Base-by-base conservation (phyloP, 768 basidiomycete genomes). In the Tubosaeta sp. region DNA sequence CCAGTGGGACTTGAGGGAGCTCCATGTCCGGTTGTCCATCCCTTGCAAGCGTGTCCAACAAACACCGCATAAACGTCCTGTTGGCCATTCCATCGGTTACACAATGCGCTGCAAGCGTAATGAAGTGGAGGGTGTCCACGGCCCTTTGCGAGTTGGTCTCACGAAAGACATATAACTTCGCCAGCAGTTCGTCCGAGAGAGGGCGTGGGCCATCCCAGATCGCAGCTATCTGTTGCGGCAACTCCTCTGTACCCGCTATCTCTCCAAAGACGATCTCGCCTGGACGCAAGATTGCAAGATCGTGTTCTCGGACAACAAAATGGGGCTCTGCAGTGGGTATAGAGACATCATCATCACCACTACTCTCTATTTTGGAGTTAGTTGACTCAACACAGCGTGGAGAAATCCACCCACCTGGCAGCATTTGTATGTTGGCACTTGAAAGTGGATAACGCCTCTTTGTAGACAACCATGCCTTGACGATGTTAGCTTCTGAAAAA, bases 41-140 rank as follows among this genome's bases (percentile, higher is more conserved):
- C 7, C 39, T 40, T 1, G 21, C 21, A 7, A 40, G 11, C 0
- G 22, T 24, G 14, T 40, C 39, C 21, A 24, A 24, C 11, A 40
- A 76, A n/a, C 69, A 69, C 44, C 73, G 73, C 46, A 74, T 41
- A 8, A 82, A 52, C 0, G 72, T 73, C 12, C 59, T 52, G 52
- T 72, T 76, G 14, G 75, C 68, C 41, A 73, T 71, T 18, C 75
- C 78, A 57, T 84, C 82, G 0, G 75, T 72, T 41, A 83, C 76
- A 40, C 67, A 65, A 58, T 84, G 81, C 0, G 80, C 73, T 14
- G 72, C 61, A 34, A 73, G 57, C 19, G 78, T 59, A 21, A 80
- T 44, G 40, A 81, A 43, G 54, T 82, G 76, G 44, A 74, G 64
- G 9, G 49, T 48, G 8, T 38, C 36, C 19, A n/a, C n/a, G n/a